A percentile compares a stretch with the other conserved stretches of the same genome.
These are phyloP conservation scores for Vigna mungo DNA, from an alignment of 306 rosid genomes.

Conservation along the genomic window DNA sequence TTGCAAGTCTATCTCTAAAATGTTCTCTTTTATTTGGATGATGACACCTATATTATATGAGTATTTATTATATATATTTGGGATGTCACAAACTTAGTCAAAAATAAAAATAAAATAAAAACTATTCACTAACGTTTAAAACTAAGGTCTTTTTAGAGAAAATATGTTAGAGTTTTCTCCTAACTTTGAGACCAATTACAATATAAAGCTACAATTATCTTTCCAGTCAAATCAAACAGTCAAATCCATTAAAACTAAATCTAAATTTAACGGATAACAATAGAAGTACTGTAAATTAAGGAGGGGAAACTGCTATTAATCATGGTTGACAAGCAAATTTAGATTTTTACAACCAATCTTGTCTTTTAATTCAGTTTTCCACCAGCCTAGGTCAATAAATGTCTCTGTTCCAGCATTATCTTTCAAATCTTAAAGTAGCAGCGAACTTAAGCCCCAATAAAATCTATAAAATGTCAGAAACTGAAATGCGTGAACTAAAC, in stretches of 20 bases:
- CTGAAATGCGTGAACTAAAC: slow-evolving; percentile 32
- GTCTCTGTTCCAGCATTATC: slow-evolving; percentile 16
- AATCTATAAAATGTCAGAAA: slow-evolving; percentile 16
- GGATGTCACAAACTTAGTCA: too few species aligned
- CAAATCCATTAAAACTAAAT: not conserved
- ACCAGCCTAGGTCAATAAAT: slow-evolving; percentile 15
- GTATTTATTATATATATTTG: too few species aligned
- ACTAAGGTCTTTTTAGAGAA: not conserved
- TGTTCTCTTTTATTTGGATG: too few species aligned
- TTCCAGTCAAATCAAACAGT: not conserved
- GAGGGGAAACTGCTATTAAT: not conserved
- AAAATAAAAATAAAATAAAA: too few species aligned
- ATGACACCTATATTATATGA: too few species aligned
- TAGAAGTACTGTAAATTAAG: not conserved
- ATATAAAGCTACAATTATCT: not conserved
- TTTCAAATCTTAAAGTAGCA: slow-evolving; percentile 6
- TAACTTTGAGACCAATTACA: slow-evolving; percentile 2
- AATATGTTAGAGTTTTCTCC: not conserved
- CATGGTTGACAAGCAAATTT: slow-evolving; percentile 1
- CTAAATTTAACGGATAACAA: not conserved
- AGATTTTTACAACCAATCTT: slow-evolving; percentile 10
- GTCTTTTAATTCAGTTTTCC: slow-evolving; percentile 18
- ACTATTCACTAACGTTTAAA: too few species aligned
- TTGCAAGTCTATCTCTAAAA: too few species aligned
- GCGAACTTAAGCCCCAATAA: not conserved